Conservation (phyloP, 2,329 filamentous ascomycete genomes). For the Stachybotrys echinatus region DNA sequence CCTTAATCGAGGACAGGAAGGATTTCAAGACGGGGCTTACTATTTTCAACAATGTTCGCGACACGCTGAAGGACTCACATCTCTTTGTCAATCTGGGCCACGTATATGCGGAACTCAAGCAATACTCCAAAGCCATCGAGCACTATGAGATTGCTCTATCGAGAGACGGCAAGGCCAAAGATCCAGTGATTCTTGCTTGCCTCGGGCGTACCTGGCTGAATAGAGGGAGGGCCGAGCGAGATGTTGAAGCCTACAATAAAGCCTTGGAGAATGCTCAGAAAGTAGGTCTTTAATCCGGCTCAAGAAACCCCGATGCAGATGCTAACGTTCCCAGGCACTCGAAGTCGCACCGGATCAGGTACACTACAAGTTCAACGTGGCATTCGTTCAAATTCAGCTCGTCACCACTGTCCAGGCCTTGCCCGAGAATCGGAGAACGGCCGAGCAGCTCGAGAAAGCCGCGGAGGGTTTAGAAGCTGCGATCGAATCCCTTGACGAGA, state of each 20-base stretch:
- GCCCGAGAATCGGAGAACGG: constrained; percentile 68
- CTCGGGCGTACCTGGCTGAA: constrained; percentile 84
- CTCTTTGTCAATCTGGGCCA: constrained; percentile 93
- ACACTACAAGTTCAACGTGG: constrained; percentile 95
- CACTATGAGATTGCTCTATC: constrained; percentile 83
- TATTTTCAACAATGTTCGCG: constrained; percentile 84
- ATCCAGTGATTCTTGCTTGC: constrained; percentile 76
- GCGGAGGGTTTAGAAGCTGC: constrained; percentile 77
- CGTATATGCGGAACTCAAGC: constrained; percentile 82
- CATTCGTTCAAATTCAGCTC: constrained; percentile 94
- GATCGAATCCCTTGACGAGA: constrained; percentile 65
- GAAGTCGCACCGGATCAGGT: constrained; percentile 75
- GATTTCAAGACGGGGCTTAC: constrained; percentile 77
- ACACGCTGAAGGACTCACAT: constrained; percentile 82
- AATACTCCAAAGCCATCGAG: constrained; percentile 88
- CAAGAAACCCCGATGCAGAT: neutral
- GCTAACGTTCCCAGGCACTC: constrained; percentile 52
- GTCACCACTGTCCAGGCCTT: constrained; percentile 74
- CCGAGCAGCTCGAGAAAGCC: constrained; percentile 76
- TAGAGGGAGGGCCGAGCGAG: constrained; percentile 62
- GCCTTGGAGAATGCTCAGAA: constrained; percentile 58
- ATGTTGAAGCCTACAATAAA: constrained; percentile 51
- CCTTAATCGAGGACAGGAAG: constrained; percentile 89
- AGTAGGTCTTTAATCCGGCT: constrained; percentile 32
- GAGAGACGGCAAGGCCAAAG: constrained; percentile 68